Evolutionary conservation across 164 flowering plant species (phyloP), one percentile per base, ranked within the genome.

Genomic region (Tetrastigma voinierianum): DNA sequence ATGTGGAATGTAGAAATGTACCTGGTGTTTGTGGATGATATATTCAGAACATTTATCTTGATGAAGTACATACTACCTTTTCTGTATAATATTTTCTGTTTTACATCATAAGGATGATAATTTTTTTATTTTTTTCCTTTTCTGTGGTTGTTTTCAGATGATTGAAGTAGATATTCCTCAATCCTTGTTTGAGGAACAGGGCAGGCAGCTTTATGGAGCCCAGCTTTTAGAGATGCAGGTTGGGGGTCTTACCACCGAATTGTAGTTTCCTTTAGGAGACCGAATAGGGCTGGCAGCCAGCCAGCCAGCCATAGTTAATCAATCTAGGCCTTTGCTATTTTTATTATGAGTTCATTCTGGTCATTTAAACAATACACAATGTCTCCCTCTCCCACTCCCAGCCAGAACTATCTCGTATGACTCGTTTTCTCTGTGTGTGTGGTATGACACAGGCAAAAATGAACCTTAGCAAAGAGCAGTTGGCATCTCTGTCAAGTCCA

Each of bases 171-270:
- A 91, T 54, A 82, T 95, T 70, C 94, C 94, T 46, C 86, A 45
- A 57, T 82, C 92, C 40, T 68, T 91, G 80, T 87, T 91, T 77
- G 96, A 95, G 79, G 98, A 95, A 72, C 94, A 89, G 85, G 97
- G 94, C 56, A 81, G 91, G 70, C 92, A 87, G 74, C 83, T 89
- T 51, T 95, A 91, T 82, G 98, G 96, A 78, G 89, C 96, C 62
- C 80, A 78, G 64, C 90, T 95, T 64, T 60, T 95, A 57, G 76
- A 95, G 76, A 74, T 91, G 54, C 98, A 93, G 98, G 98, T 89
- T 16, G 60, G 62, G 8, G 24, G 64, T 43, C 16, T 21, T 19
- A 15, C 2, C 14, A 17, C 2, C 14, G 12, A 32, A 32, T 32
- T 32, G 6, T 7, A 32, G 40, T 32, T 32, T 32, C 40, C 40